Percentiles rank a stretch among this genome's conserved stretches.
phyloP scores from a whole-genome alignment of 192 early-diverging fungal species.

The Lobulomyces angularis region DNA sequence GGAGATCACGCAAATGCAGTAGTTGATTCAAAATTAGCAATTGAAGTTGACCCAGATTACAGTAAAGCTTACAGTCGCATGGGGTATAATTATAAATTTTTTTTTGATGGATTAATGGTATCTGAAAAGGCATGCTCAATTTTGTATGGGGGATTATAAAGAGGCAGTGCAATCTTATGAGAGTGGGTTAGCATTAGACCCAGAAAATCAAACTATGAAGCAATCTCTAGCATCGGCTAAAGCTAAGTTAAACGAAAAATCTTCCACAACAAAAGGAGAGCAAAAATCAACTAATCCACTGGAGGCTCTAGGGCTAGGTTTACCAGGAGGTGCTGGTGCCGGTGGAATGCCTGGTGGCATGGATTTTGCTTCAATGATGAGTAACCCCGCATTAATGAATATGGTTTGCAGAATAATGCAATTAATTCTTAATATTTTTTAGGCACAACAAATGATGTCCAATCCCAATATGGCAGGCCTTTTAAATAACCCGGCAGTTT shows the following conservation, averaged over 20 bases:
- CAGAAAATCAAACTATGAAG: slow-evolving; percentile 69
- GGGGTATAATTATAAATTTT: slow-evolving; percentile 37
- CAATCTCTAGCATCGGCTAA: slow-evolving; percentile 58
- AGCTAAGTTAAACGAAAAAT: slow-evolving; percentile 9
- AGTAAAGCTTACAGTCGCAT: slow-evolving; percentile 87
- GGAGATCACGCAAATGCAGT: slow-evolving; percentile 79
- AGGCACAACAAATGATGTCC: slow-evolving; percentile 58
- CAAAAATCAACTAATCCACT: slow-evolving; percentile 4
- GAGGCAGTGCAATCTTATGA: slow-evolving; percentile 84
- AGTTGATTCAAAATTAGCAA: slow-evolving; percentile 70
- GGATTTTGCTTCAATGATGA: slow-evolving; percentile 73
- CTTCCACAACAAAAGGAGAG: not conserved
- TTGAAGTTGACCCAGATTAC: slow-evolving; percentile 77
- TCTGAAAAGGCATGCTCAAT: slow-evolving; percentile 65
- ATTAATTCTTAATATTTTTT: slow-evolving; percentile 4
- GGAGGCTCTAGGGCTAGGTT: not conserved
- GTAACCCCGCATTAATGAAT: slow-evolving; percentile 87
- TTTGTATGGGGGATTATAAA: slow-evolving; percentile 67
- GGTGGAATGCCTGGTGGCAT: slow-evolving; percentile 55
- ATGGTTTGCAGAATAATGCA: too few species aligned
- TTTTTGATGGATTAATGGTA: not conserved
- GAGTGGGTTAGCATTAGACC: slow-evolving; percentile 74
- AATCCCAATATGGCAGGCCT: slow-evolving; percentile 67
- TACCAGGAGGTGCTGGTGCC: slow-evolving; percentile 32
- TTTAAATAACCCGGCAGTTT: slow-evolving; percentile 83